Evolutionary conservation across 306 rosid genomes (phyloP), one percentile per base, ranked within the genome.

Genomic region (Cucurbita maxima): DNA sequence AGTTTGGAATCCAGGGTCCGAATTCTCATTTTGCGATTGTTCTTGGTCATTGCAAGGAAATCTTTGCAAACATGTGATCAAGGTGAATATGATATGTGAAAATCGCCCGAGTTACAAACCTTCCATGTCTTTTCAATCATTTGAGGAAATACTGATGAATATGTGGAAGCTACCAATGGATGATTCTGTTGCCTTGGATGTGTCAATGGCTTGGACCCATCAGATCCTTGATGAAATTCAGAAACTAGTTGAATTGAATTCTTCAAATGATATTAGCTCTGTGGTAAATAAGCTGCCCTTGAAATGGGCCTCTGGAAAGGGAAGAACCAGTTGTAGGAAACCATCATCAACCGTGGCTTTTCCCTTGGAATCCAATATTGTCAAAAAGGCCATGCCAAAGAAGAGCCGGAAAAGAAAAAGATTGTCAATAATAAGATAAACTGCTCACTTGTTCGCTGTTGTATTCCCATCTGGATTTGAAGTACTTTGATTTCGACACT

Each of bases 1-100:
- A 55, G 98, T 94, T 54, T 94, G 99, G 99, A 94, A 94, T 84
- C 97, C 97, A 0, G 88, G 96, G 71, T 84, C 96, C 36, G 96
- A 94, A 76, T 94, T 91, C 74, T 85, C 96, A 38, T 89, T 91
- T 58, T 94, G 97, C 51, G 83, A 84, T 67, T 84, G 88, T 55
- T 36, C 81, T n/a, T 86, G 90, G 88, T 86, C 88, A 11, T 69
- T 78, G 90, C 96, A 89, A 78, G 97, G 97, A 74, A 94, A 88
- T 82, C 87, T 91, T 44, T 88, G 96, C 92, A 91, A 94, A 83
- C 99, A 91, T 72, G 88, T 86, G 75, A 82, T 91, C 58, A 94
- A 94, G 85, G 92, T 87, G 76, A 94, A 87, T 81, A 90, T 81
- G 91, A 76, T 84, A 16, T 85, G 87, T 47, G 87, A 81, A 84